These are phyloP conservation scores for Solanum aculeatissimum DNA, from an alignment of 305 asterid species.

Conservation along the genomic window DNA sequence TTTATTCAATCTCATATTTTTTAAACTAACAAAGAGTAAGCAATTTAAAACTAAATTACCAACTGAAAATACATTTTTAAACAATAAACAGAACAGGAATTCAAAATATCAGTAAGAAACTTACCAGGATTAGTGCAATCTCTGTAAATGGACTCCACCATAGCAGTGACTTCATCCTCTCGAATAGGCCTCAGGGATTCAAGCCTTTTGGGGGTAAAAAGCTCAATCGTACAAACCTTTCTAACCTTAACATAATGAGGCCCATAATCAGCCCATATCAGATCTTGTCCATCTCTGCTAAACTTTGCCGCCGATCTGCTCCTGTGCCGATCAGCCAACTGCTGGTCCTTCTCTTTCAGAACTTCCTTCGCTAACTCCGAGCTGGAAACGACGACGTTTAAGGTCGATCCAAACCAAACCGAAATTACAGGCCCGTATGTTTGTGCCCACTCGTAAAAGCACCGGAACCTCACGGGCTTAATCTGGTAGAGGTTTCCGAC, in stretches of 20 bases:
- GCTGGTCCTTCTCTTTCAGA: conserved; percentile 44
- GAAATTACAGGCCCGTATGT: conserved; percentile 49
- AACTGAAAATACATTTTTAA: not conserved
- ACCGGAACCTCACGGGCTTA: conserved; percentile 45
- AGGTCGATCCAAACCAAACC: conserved; percentile 38
- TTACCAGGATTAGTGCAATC: conserved; percentile 32
- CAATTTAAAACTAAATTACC: not conserved
- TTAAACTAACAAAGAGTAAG: not conserved
- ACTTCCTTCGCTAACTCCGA: conserved; percentile 46
- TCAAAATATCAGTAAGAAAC: not conserved
- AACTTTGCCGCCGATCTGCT: conserved; percentile 33
- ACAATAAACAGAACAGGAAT: not conserved
- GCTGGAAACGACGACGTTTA: conserved; percentile 32
- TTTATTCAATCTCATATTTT: no score
- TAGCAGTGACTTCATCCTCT: conserved; percentile 52
- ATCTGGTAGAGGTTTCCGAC: conserved; percentile 47
- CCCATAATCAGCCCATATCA: conserved; percentile 62
- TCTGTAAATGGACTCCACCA: conserved; percentile 41
- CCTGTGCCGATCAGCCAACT: conserved; percentile 44
- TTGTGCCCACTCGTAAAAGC: conserved; percentile 50
- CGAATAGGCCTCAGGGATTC: conserved; percentile 41
- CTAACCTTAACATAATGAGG: conserved; percentile 55
- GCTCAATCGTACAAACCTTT: conserved; percentile 52
- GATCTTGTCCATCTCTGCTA: conserved; percentile 46
- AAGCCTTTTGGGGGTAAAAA: conserved; percentile 42